Evolutionary conservation across 2,329 filamentous ascomycete species (phyloP), one percentile per base, ranked within the genome.

Genomic region (Aspergillus cejpii): DNA sequence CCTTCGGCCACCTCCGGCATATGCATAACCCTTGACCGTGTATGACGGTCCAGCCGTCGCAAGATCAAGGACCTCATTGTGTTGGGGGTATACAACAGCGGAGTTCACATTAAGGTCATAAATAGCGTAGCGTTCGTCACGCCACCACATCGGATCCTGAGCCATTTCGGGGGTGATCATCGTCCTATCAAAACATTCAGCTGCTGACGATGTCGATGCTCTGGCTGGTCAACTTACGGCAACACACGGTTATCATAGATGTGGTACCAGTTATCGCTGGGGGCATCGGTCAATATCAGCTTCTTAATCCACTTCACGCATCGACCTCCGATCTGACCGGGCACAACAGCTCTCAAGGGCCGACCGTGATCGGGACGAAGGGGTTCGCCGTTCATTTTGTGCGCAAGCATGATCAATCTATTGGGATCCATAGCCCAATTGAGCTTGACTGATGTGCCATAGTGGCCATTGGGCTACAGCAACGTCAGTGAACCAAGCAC

Each of bases 191-290:
- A 7, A 24, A 5, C 48, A 48, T 50, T 19, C 52, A 48, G n/a
- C 24, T 44, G 6, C 6, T 19, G 10, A 37, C 17, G 23, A 5
- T 3, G 29, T 12, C 3, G 14, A 19, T 8, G 2, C 6, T 31
- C 2, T 3, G 3, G 2, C n/a, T 14, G 37, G 10, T 4, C 10
- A 7, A 67, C 72, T 59, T 56, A 76, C 53, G 90, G 90, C 29
- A 96, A 69, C 1, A 96, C 88, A 47, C 88, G 75, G 62, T 96
- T 96, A 64, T 96, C 90, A 65, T 92, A 90, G 50, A 94, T 88
- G 65, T 96, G 90, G 58, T 95, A 95, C 87, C 88, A 94, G 60
- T 94, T 95, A 51, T 91, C 84, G 60, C 88, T 94, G 0, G 89
- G 88, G 19, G 76, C 73, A 7, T 82, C 78, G 0, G 88, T 91